phyloP scores from a whole-genome alignment of 225 moss, liverwort and hornwort genomes.

The Neckera pumila region DNA sequence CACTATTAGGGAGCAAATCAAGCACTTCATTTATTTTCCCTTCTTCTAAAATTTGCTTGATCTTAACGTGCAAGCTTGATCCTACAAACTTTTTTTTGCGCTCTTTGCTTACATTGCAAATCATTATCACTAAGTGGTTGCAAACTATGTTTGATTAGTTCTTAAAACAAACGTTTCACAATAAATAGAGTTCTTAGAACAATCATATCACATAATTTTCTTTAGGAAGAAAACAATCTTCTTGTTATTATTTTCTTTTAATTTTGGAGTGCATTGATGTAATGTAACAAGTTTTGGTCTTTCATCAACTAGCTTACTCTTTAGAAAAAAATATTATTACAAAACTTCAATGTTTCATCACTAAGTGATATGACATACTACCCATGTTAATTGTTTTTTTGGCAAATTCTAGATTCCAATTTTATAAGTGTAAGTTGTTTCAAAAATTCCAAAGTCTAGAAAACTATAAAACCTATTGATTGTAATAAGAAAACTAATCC shows the following conservation, averaged over 20 bases:
- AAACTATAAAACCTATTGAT: too few relatives aligned
- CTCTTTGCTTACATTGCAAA: not conserved
- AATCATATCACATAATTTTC: not conserved
- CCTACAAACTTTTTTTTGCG: not conserved
- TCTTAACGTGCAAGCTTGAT: not conserved
- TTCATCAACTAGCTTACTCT: too few relatives aligned
- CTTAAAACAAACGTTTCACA: not conserved
- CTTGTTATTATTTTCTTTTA: not conserved
- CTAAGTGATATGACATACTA: too few relatives aligned
- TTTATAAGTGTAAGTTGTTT: too few relatives aligned
- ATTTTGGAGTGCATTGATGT: not conserved
- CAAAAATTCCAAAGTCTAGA: too few relatives aligned
- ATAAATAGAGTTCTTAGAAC: not conserved
- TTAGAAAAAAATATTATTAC: too few relatives aligned
- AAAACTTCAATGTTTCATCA: too few relatives aligned
- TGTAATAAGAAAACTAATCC: too few relatives aligned
- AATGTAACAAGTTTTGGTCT: not conserved
- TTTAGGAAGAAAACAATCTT: not conserved
- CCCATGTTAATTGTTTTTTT: too few relatives aligned
- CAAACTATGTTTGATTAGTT: not conserved
- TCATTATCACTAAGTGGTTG: not conserved
- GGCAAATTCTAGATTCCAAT: too few relatives aligned
- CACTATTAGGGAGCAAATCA: not conserved
- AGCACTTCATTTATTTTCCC: fast-evolving
- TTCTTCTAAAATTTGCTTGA: not conserved